Evolutionary conservation across 2,329 filamentous ascomycete genomes (phyloP), one percentile per base, ranked within the genome.

Genomic region (Ophidiomyces ophidiicola): DNA sequence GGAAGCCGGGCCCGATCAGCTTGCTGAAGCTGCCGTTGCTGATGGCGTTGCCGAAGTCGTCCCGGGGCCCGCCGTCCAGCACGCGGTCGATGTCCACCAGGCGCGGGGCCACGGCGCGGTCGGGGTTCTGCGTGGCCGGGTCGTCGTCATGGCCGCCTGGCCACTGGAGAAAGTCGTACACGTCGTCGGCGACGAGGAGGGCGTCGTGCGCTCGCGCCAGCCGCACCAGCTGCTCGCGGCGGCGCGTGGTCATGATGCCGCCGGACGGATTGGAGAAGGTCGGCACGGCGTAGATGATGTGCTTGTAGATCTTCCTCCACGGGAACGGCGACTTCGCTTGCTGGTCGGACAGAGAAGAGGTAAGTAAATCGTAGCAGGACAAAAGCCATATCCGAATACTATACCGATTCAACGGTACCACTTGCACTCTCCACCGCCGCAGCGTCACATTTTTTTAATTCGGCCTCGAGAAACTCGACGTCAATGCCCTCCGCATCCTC

Each of bases 101-200:
- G 1, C 85, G 75, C 2, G 85, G 84, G 6, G 86, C 47, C 21
- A 52, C n/a, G 12, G 48, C 49, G 19, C 39, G 37, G 4, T 29
- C 32, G 2, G 44, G 26, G 23, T 36, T 25, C 4, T 32, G 17
- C 28, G 26, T 12, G 3, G 25, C 12, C 2, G 36, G 17, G 32
- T 41, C 31, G 8, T 25, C 35, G 49, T 25, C 31, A 62, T 53
- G 0, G 65, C 51, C 2, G n/a, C n/a, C n/a, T n/a, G n/a, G n/a
- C 84, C 86, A 94, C 55, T 87, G 82, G 4, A 96, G 68, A 48
- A 88, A 80, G 57, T 96, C 88, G 56, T 98, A 98, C 6, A 96
- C 86, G 57, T 98, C 90, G 61, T 96, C 88, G 34, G 75, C 75
- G 19, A 94, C 70, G 40, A 94, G 61, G n/a, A 96, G 70, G 5